Conservation (phyloP, 164 flowering plant genomes). For the Vitis vinifera region DNA sequence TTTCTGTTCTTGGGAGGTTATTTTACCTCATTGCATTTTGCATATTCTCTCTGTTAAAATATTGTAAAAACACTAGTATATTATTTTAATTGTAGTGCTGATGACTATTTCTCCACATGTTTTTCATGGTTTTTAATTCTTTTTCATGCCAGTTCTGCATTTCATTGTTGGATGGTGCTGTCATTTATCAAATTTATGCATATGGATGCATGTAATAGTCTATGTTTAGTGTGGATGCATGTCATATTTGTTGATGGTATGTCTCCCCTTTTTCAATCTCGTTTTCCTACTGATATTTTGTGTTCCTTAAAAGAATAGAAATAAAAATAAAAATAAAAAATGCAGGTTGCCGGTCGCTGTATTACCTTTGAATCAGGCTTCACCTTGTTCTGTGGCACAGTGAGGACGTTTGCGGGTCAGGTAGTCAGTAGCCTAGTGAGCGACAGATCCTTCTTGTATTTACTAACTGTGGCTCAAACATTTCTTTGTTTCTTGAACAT, state of each 20-base stretch:
- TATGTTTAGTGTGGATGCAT: background rate
- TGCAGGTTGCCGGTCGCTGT: background rate
- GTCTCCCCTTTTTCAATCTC: background rate
- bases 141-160: too few species aligned
- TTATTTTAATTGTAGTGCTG: too few species aligned
- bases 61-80: too few species aligned
- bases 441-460: too few species aligned
- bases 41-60: too few species aligned
- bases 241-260: background rate
- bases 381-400: background rate
- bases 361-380: constrained; percentile 2
- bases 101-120: too few species aligned
- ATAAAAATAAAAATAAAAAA: background rate
- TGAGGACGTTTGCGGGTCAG: background rate
- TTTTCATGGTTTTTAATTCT: too few species aligned
- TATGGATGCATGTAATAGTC: background rate
- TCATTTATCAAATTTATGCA: background rate
- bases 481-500: background rate
- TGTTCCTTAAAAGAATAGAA: background rate
- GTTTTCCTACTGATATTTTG: background rate
- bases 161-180: too few species aligned
- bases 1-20: too few species aligned
- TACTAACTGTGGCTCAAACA: background rate
- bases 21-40: too few species aligned
- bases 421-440: background rate